Conservation (phyloP, 176 grass and related monocot species). For the Poa pratensis region DNA sequence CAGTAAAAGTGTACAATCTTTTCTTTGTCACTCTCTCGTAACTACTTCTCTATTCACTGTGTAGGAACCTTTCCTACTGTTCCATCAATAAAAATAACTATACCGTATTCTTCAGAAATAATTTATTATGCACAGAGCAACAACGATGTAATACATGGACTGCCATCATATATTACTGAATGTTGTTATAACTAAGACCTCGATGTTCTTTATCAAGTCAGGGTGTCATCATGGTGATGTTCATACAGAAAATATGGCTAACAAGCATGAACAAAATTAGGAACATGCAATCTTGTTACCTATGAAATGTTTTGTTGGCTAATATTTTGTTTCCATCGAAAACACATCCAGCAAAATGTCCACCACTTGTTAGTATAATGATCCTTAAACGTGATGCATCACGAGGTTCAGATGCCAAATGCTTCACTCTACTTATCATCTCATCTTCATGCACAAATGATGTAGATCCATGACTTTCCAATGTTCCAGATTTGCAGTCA, state of each 20-base stretch:
- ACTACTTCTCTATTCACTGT: not conserved
- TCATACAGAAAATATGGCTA: conserved; percentile 5
- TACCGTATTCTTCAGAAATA: not conserved
- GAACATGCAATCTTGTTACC: conserved; percentile 51
- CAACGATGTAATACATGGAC: not conserved
- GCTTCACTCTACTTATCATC: conserved; percentile 69
- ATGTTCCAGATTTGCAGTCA: conserved; percentile 52
- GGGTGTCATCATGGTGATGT: not conserved
- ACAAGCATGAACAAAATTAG: conserved; percentile 1
- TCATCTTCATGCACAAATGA: conserved; percentile 62
- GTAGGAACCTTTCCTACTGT: not conserved
- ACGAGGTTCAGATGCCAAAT: conserved; percentile 67
- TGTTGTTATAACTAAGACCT: not conserved
- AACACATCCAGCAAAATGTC: conserved; percentile 94
- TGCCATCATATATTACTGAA: conserved; percentile 1
- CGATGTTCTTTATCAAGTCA: conserved; percentile 7
- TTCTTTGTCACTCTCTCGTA: not conserved
- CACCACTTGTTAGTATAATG: conserved; percentile 81
- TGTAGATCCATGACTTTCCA: conserved; percentile 41
- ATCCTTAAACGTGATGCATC: conserved; percentile 73
- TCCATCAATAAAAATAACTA: not conserved
- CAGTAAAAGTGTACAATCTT: not conserved
- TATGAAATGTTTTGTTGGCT: conserved; percentile 98
- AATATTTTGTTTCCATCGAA: conserved; percentile 83
- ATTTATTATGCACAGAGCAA: conserved; percentile 8